Percentiles rank a stretch among this genome's conserved stretches.
These are phyloP conservation scores for Globisporangium alternatum DNA, from an alignment of 352 stramenopile genomes.

Conservation along the genomic window DNA sequence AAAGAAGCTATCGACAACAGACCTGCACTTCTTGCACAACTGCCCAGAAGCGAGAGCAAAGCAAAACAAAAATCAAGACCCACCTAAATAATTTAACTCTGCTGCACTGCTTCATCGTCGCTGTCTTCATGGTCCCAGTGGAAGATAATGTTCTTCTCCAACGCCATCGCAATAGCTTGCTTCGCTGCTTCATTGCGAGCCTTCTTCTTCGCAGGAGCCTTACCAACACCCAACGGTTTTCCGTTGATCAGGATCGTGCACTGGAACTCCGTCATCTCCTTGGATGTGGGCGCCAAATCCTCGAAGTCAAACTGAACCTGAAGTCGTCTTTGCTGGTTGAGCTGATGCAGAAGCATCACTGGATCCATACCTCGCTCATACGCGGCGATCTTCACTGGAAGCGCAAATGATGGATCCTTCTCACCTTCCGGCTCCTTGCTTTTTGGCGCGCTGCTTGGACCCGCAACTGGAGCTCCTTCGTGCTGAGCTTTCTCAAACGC, in stretches of 20 bases:
- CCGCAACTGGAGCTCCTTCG: constrained; percentile 35
- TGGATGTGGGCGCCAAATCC: constrained; percentile 35
- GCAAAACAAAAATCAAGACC: constrained; percentile 12
- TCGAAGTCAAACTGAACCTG: constrained; percentile 42
- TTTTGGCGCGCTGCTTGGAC: constrained; percentile 27
- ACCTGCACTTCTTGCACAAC: constrained; percentile 9
- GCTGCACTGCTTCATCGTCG: constrained; percentile 6
- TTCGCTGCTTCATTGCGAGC: constrained; percentile 49
- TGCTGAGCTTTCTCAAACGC: constrained; percentile 34
- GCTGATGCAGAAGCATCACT: constrained; percentile 51
- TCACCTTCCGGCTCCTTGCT: constrained; percentile 42
- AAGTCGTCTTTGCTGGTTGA: constrained; percentile 41
- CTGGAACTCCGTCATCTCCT: constrained; percentile 41
- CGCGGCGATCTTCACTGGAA: constrained; percentile 27
- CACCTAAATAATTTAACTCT: constrained; percentile 7
- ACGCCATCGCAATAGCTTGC: constrained; percentile 70
- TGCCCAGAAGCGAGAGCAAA: constrained; percentile 3
- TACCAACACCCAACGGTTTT: constrained; percentile 27
- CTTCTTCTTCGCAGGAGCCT: constrained; percentile 83
- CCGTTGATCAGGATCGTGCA: constrained; percentile 53
- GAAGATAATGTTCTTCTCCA: constrained; percentile 50
- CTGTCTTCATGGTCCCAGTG: constrained; percentile 27
- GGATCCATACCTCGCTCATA: constrained; percentile 44
- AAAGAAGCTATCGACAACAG: constrained; percentile 6
- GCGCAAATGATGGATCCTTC: constrained; percentile 15